Conservation (phyloP, 2,329 filamentous ascomycete species). For the Rasamsonia emersonii region DNA sequence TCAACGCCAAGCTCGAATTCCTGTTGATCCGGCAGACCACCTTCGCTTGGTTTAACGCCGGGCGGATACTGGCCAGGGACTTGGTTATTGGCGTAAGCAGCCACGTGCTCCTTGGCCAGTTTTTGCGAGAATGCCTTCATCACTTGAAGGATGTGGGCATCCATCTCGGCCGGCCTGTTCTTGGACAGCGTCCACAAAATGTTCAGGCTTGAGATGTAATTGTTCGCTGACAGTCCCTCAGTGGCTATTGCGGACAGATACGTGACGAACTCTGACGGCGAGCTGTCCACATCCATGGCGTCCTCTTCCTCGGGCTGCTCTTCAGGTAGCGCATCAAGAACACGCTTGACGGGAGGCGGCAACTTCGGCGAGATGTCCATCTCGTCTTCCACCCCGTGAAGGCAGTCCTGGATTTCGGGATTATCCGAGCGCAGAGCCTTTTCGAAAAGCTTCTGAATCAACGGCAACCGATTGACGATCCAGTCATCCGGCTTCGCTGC, state of each 20-base stretch:
- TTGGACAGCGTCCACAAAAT: slow-evolving; percentile 86
- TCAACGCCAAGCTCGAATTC: slow-evolving; percentile 84
- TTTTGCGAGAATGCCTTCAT: slow-evolving; percentile 93
- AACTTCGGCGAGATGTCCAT: slow-evolving; percentile 62
- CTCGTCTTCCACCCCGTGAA: slow-evolving; percentile 65
- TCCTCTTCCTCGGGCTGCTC: slow-evolving; percentile 75
- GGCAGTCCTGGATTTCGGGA: slow-evolving; percentile 84
- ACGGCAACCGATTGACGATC: slow-evolving; percentile 68
- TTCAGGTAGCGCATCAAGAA: slow-evolving; percentile 83
- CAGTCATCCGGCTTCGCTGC: slow-evolving; percentile 85
- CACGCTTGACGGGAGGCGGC: slow-evolving; percentile 65
- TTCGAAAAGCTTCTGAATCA: slow-evolving; percentile 79
- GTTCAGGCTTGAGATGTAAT: slow-evolving; percentile 83
- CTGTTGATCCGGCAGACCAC: slow-evolving; percentile 52
- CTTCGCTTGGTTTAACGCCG: slow-evolving; percentile 33
- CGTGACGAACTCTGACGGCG: slow-evolving; percentile 77
- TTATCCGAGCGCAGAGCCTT: slow-evolving; percentile 83
- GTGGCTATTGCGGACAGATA: slow-evolving; percentile 80
- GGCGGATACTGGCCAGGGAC: slow-evolving; percentile 21
- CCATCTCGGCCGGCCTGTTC: slow-evolving; percentile 76
- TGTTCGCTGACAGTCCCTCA: slow-evolving; percentile 71
- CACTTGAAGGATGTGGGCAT: slow-evolving; percentile 74
- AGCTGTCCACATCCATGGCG: slow-evolving; percentile 63
- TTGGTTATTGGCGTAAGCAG: slow-evolving; percentile 55
- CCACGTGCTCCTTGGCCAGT: slow-evolving; percentile 83